Conservation (phyloP, 768 basidiomycete genomes). For the Suillus weaverae region DNA sequence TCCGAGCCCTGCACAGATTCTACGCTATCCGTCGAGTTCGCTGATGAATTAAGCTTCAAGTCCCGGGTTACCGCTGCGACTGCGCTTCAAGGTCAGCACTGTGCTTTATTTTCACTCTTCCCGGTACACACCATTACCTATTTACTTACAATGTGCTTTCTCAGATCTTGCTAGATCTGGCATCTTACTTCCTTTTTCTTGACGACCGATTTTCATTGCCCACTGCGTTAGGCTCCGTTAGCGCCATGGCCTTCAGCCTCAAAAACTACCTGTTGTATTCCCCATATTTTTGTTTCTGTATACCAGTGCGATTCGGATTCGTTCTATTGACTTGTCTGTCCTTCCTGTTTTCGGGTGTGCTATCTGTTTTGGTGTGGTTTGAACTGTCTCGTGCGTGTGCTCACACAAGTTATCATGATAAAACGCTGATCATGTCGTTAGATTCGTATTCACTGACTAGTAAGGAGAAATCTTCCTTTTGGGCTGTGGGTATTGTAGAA, state of each 20-base stretch:
- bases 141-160: background rate
- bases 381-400: constrained; percentile 53
- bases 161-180: background rate
- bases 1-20: background rate
- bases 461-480: constrained; percentile 42
- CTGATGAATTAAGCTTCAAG: background rate
- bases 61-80: background rate
- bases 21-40: background rate
- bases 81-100: background rate
- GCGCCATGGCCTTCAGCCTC: constrained; percentile 44
- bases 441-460: constrained; percentile 32
- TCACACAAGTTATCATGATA: constrained; percentile 6
- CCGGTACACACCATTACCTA: background rate
- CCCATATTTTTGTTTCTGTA: constrained; percentile 59
- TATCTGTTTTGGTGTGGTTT: constrained; percentile 61
- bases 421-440: constrained; percentile 17
- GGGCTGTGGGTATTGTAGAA: constrained; percentile 53
- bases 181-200: background rate
- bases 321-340: constrained; percentile 53
- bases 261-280: constrained; percentile 48
- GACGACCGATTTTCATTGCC: background rate
- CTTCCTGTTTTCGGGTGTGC: constrained; percentile 52
- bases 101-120: background rate
- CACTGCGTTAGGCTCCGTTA: background rate
- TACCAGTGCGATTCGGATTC: constrained; percentile 64